These are phyloP conservation scores for Nepenthes alata DNA, from an alignment of 179 eudicot species.

Conservation along the genomic window DNA sequence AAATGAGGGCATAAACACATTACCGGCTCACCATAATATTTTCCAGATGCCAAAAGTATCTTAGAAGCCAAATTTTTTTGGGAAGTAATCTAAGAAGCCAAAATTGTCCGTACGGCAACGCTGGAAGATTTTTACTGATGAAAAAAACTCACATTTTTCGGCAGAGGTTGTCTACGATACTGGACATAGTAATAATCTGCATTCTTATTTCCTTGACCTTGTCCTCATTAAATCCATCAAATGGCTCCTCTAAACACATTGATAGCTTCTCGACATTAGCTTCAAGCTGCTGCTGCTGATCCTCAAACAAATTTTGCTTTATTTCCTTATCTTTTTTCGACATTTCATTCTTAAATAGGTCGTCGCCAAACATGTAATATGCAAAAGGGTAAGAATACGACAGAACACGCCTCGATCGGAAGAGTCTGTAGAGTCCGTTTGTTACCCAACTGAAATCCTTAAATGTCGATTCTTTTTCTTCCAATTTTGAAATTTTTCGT, in stretches of 20 bases:
- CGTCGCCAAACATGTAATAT: conserved; percentile 72
- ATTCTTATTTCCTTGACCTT: conserved; percentile 32
- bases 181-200: conserved; percentile 35
- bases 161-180: conserved; percentile 45
- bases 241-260: conserved; percentile 49
- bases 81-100: too few relatives aligned
- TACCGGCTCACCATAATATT: too few relatives aligned
- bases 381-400: conserved; percentile 73
- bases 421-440: conserved; percentile 46
- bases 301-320: conserved; percentile 62
- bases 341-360: conserved; percentile 53
- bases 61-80: too few relatives aligned
- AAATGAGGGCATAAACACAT: background rate
- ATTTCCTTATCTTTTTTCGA: conserved; percentile 30
- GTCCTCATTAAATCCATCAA: conserved; percentile 32
- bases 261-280: conserved; percentile 64
- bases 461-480: conserved; percentile 24
- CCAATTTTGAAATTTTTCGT: conserved; percentile 32
- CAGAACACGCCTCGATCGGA: conserved; percentile 54
- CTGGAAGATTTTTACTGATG: background rate
- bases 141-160: conserved; percentile 38
- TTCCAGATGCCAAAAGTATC: too few relatives aligned
- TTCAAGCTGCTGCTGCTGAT: conserved; percentile 78
- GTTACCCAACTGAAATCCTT: conserved; percentile 55
- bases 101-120: background rate